Evolutionary conservation across 1,139 yeast species (phyloP), one percentile per base, ranked within the genome.

Genomic region (Candida sp.): DNA sequence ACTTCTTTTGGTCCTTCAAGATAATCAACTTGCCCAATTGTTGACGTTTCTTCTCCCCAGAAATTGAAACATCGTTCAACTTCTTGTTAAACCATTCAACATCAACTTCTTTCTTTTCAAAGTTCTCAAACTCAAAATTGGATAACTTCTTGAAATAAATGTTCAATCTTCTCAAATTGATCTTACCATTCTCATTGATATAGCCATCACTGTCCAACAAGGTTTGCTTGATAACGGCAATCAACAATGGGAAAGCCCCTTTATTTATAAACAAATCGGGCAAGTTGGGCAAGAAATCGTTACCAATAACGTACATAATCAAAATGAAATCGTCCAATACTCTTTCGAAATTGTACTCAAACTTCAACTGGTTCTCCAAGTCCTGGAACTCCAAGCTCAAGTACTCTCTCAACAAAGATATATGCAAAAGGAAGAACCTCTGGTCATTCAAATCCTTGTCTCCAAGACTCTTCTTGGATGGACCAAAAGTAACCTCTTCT

Each of bases 281-380:
- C 61, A 96, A 80, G 66, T 94, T 91, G n/a, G 99, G 99, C 63
- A 96, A 81, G 84, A 96, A 96, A 80, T 96, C 99, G 66, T 96
- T 96, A 62, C 99, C 99, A 63, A 96, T 90, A 54, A 94, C 97
- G 65, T 90, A 93, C 85, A 91, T 84, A 63, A 94, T 88, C 53
- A 96, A 79, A 58, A 96, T 90, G 61, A 93, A 92, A 70, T 96
- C 99, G 70, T 96, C 99, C 58, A 96, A 73, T 35, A 93, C 80
- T 58, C 93, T 81, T 68, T 96, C 99, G 69, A 96, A 93, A 69
- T 89, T 85, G 63, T 87, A 94, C 35, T 84, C 87, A 63, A 92
- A 91, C 42, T 74, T 67, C 54, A 86, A 70, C 54, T 84, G 84
- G 49, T 81, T 83, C 48, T 80, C 80, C 55, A 92, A 78, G 51